phyloP scores from a whole-genome alignment of 768 basidiomycete species.

The Trametes sanguinea region DNA sequence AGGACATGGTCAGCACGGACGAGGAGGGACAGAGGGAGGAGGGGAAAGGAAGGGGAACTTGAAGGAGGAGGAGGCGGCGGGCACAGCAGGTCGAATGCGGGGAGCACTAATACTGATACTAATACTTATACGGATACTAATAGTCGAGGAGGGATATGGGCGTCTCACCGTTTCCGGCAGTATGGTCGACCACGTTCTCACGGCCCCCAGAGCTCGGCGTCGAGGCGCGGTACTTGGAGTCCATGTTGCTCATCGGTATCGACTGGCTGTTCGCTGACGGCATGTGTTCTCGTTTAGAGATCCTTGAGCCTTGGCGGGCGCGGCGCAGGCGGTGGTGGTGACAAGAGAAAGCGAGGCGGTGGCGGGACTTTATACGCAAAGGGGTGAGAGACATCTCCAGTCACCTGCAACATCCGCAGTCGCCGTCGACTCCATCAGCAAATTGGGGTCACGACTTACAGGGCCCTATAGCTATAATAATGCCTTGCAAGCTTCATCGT shows the following conservation, averaged over 20 bases:
- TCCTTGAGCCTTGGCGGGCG: no score
- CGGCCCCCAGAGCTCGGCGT: slow-evolving; percentile 32
- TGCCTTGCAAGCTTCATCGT: no score
- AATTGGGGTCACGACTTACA: no score
- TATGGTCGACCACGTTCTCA: slow-evolving; percentile 71
- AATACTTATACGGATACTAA: no score
- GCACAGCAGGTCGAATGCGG: no score
- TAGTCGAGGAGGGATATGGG: neutral
- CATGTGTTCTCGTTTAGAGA: no score
- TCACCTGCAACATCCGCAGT: slow-evolving; percentile 7
- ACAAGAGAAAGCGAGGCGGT: neutral
- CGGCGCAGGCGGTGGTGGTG: neutral
- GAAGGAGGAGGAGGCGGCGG: no score
- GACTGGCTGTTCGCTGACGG: neutral
- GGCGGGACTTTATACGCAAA: slow-evolving; percentile 1
- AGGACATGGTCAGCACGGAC: slow-evolving; percentile 16
- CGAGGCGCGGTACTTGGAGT: slow-evolving; percentile 55
- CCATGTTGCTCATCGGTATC: slow-evolving; percentile 28
- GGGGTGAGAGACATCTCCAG: slow-evolving; percentile 1
- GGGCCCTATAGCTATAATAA: no score
- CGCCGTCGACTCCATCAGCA: neutral
- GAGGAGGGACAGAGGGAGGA: neutral
- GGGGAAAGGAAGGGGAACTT: slow-evolving; percentile 7
- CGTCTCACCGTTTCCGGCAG: slow-evolving; percentile 58
- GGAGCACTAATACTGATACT: no score